Conservation (phyloP, 176 grass and related monocot genomes). For the Dactylis glomerata region DNA sequence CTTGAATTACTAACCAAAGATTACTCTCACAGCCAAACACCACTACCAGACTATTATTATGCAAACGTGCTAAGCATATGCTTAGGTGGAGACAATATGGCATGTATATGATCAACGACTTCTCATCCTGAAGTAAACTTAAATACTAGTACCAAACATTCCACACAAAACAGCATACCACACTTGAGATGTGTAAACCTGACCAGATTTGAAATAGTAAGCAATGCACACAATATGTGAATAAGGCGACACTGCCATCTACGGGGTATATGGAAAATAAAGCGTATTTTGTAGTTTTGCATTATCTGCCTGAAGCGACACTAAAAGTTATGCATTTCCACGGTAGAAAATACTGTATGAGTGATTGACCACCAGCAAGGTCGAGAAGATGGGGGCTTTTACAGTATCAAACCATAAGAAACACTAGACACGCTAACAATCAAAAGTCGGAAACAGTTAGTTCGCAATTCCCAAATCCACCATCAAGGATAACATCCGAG, state of each 20-base stretch:
- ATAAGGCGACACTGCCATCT: too few relatives aligned
- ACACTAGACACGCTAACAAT: not conserved
- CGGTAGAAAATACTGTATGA: too few relatives aligned
- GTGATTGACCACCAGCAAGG: not conserved
- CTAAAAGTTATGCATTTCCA: too few relatives aligned
- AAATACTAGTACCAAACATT: not conserved
- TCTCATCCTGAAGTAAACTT: not conserved
- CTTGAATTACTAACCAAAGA: too few relatives aligned
- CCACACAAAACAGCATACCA: not conserved
- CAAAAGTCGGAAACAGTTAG: not conserved
- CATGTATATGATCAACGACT: not conserved
- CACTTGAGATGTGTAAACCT: not conserved
- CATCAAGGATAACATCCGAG: not conserved
- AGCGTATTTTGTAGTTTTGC: not conserved
- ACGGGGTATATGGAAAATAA: too few relatives aligned
- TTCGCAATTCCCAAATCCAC: not conserved
- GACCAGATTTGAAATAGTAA: not conserved
- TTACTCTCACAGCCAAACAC: too few relatives aligned
- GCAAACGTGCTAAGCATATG: not conserved
- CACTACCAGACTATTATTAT: not conserved
- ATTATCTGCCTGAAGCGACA: not conserved
- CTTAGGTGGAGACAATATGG: not conserved
- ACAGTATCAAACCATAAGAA: not conserved
- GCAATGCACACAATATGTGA: not conserved
- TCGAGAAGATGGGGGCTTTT: not conserved